These are phyloP conservation scores for Tilletia caries DNA, from an alignment of 1,284 basidiomycete genomes.

Conservation along the genomic window DNA sequence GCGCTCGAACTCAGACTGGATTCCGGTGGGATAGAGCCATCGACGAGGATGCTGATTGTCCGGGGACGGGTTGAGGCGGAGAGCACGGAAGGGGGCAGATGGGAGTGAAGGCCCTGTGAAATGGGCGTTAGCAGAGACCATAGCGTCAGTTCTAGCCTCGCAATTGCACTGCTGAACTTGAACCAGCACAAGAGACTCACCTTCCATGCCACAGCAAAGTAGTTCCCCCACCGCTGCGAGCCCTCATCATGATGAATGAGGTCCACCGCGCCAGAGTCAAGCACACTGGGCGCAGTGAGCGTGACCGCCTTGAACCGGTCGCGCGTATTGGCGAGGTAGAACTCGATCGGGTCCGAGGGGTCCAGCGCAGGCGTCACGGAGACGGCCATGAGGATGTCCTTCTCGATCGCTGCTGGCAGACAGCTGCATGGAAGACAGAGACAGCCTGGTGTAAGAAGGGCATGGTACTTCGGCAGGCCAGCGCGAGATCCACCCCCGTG, in stretches of 20 bases:
- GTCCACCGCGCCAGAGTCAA: slow-evolving; percentile 26
- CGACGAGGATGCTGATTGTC: slow-evolving; percentile 43
- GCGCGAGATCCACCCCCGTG: not conserved
- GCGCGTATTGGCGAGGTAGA: slow-evolving; percentile 37
- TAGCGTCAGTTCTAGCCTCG: no score
- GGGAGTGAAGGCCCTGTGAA: slow-evolving; percentile 39
- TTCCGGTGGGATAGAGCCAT: slow-evolving; percentile 50
- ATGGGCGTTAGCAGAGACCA: no score
- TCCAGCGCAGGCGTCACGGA: slow-evolving; percentile 20
- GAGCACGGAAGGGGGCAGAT: slow-evolving; percentile 28
- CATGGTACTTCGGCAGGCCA: no score
- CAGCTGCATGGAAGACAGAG: slow-evolving; percentile 18
- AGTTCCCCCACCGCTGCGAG: slow-evolving; percentile 48
- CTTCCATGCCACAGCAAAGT: slow-evolving; percentile 51
- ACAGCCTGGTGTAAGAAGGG: no score
- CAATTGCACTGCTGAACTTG: no score
- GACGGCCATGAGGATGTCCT: slow-evolving; percentile 51
- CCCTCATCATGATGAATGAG: slow-evolving; percentile 36
- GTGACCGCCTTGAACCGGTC: slow-evolving; percentile 28
- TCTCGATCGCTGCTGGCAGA: slow-evolving; percentile 51
- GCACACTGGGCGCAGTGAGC: slow-evolving; percentile 24
- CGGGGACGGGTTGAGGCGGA: slow-evolving; percentile 23
- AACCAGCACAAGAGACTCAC: slow-evolving; percentile 16
- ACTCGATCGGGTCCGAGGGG: slow-evolving; percentile 15
- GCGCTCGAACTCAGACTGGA: slow-evolving; percentile 42